These are phyloP conservation scores for Fomitiporia mediterranea DNA, from an alignment of 1,284 basidiomycete species.

Conservation along the genomic window DNA sequence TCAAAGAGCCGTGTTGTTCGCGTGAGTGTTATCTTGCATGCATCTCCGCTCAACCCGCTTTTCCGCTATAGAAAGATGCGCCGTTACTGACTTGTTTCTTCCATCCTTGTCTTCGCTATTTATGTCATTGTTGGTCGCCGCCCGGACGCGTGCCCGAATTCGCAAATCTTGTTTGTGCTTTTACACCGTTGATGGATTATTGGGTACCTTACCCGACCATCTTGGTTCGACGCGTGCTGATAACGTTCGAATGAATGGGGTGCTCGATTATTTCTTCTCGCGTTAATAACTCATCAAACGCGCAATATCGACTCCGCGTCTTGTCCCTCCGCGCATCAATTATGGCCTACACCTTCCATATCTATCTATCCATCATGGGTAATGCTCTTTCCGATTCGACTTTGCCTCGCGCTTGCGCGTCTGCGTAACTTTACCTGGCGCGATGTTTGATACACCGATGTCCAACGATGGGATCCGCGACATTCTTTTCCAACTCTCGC, in stretches of 20 bases:
- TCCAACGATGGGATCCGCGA: slow-evolving; percentile 2
- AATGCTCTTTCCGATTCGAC: not conserved
- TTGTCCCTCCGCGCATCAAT: not conserved
- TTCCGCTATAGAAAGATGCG: not conserved
- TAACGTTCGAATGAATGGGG: not conserved
- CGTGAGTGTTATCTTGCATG: slow-evolving; percentile 13
- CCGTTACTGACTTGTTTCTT: not conserved
- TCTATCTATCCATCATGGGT: not conserved
- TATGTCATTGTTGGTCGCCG: not conserved
- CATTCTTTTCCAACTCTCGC: not conserved
- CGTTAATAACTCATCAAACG: not conserved
- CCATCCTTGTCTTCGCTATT: not conserved
- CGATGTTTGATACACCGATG: not conserved
- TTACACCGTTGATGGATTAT: not conserved
- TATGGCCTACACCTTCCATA: not conserved
- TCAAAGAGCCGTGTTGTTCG: slow-evolving; percentile 19
- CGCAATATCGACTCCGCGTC: not conserved
- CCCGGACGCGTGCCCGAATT: slow-evolving; percentile 2
- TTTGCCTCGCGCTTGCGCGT: slow-evolving; percentile 2
- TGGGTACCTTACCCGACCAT: not conserved
- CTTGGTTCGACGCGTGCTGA: not conserved
- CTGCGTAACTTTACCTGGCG: not conserved
- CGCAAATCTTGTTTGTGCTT: not conserved
- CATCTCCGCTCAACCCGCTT: not conserved
- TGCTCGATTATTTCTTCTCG: not conserved